A percentile compares a stretch with the other conserved stretches of the same genome.
These are phyloP conservation scores for Botrytis deweyae DNA, from an alignment of 2,329 filamentous ascomycete species.

Conservation along the genomic window DNA sequence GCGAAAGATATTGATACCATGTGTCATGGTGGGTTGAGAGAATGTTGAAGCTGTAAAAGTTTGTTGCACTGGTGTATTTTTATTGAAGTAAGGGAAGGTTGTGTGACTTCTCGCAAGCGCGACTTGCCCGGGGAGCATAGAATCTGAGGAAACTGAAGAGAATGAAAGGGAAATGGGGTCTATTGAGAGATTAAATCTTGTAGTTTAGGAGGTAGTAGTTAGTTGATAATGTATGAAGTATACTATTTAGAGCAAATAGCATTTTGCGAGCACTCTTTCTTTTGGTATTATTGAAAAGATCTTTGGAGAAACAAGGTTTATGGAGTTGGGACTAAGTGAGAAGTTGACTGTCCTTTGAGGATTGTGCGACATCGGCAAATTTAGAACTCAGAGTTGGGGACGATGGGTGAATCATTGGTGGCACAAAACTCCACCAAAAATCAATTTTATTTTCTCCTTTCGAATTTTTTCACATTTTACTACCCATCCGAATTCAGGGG, in stretches of 20 bases:
- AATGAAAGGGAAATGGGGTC: background rate
- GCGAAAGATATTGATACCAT: constrained; percentile 5
- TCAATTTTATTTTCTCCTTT: background rate
- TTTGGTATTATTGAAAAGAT: background rate
- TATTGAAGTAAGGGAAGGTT: background rate
- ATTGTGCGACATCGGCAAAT: background rate
- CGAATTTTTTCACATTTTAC: background rate
- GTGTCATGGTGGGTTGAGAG: background rate
- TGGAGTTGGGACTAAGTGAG: background rate
- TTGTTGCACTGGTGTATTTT: background rate
- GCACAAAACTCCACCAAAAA: background rate
- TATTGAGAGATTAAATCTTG: background rate
- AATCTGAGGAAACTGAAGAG: background rate
- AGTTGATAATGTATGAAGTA: background rate
- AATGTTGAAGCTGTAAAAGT: background rate
- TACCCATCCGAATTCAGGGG: background rate
- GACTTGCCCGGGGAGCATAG: background rate
- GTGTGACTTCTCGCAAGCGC: background rate
- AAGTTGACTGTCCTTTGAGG: background rate
- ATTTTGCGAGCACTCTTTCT: background rate
- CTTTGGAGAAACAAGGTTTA: background rate
- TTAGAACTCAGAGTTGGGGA: background rate
- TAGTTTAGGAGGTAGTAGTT: background rate
- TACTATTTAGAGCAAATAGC: background rate
- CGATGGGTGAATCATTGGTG: background rate